Evolutionary conservation across 345 rosid species (phyloP), one percentile per base, ranked within the genome.

Genomic region (rapeseed (Brassica napus)): DNA sequence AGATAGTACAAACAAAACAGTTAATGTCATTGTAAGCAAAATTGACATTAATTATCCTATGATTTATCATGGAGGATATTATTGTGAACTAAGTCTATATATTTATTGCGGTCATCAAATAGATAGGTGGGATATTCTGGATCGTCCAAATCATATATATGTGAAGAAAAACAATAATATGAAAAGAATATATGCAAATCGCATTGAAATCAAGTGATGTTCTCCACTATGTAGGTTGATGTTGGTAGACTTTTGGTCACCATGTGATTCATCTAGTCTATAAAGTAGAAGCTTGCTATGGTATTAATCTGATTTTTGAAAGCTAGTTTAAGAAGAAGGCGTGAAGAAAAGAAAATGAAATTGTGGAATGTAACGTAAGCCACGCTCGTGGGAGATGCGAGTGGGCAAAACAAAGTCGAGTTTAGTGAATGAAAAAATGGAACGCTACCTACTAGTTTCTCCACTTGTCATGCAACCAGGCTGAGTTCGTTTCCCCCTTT

Each of bases 401-500:
- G 83, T 73, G 39, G 24, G 67, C 8, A 16, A 63, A 3, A 4
- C 65, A 62, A 54, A 54, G 5, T 68, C 65, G 24, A 21, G 26
- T 28, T 71, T 58, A 66, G 63, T 35, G 77, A 85, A 80, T 83
- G 89, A 85, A 78, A 61, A 83, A 71, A 64, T 52, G 96, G 78
- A 60, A 70, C 82, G 88, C 86, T 79, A 87, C 92, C 96, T 78
- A 86, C 86, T 82, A 83, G 77, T 55, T 18, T 47, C 76, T 83
- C 86, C 93, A 92, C 86, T 89, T 86, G 97, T 92, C 96, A 90
- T 86, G 90, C 88, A 82, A 80, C 83, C 73, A 79, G 76, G 72
- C 81, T 81, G 86, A 88, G 65, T 88, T 82, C 60, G 64, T 86
- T 76, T 85, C 63, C 1, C 69, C 71, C 66, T 69, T 81, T 64